These are phyloP conservation scores for Candida arabinofermentans DNA, from an alignment of 805 yeast genomes.

Conservation along the genomic window DNA sequence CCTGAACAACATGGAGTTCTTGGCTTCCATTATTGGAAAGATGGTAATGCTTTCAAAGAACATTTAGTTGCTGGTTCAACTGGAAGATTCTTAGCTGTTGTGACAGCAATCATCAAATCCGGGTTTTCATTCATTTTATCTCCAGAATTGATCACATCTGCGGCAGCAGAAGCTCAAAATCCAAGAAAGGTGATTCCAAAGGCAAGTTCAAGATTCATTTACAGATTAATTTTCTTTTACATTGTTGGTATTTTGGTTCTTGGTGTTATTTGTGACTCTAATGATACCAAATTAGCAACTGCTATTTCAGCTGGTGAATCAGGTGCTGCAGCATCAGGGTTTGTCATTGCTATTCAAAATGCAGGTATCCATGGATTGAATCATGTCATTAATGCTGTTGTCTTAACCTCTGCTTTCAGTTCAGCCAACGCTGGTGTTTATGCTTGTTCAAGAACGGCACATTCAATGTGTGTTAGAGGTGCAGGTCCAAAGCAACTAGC, in stretches of 20 bases:
- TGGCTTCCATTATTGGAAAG: conserved; percentile 36
- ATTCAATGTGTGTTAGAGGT: conserved; percentile 1
- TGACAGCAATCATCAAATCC: conserved; percentile 1
- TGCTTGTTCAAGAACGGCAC: neutral
- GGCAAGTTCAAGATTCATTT: conserved; percentile 10
- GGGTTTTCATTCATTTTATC: conserved; percentile 31
- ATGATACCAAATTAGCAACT: conserved; percentile 15
- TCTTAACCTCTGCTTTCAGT: conserved; percentile 35
- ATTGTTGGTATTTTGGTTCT: conserved; percentile 29
- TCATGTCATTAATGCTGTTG: conserved; percentile 36
- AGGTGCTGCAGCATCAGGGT: conserved; percentile 34
- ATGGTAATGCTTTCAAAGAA: conserved; percentile 38
- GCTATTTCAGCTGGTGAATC: conserved; percentile 4
- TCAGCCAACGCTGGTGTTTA: conserved; percentile 1
- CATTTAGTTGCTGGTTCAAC: conserved; percentile 43
- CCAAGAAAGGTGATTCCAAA: conserved; percentile 6
- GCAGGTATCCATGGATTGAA: conserved; percentile 35
- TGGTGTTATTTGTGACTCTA: conserved; percentile 40
- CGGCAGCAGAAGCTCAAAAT: conserved; percentile 12
- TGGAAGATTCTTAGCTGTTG: conserved; percentile 37
- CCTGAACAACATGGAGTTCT: conserved; percentile 46
- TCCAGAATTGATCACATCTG: conserved; percentile 10
- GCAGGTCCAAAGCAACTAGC: neutral
- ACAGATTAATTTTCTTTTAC: conserved; percentile 12
- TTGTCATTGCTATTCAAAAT: conserved; percentile 35